Conservation (phyloP, 2,329 filamentous ascomycete genomes). For the Cordyceps farinosa region DNA sequence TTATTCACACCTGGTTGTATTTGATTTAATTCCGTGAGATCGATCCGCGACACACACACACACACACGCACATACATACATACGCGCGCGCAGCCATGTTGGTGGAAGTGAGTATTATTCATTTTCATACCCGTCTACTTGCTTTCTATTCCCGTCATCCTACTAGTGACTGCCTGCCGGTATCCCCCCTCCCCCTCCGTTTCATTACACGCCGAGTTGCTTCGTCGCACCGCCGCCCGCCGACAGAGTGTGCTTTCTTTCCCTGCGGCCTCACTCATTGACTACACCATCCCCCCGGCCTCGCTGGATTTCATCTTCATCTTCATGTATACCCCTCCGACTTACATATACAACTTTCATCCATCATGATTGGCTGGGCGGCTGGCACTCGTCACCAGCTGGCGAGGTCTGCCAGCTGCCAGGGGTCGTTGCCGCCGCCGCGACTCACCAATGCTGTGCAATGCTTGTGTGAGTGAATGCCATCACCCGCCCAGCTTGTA, state of each 20-base stretch:
- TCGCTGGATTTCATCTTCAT: background rate
- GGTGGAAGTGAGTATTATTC: slow-evolving; percentile 34
- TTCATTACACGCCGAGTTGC: slow-evolving; percentile 6
- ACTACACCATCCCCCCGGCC: no score
- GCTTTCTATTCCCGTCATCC: background rate
- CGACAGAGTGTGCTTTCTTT: background rate
- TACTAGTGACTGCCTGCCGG: background rate
- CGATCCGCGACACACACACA: slow-evolving; percentile 3
- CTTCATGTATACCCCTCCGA: background rate
- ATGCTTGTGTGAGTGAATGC: slow-evolving; percentile 13
- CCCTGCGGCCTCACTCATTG: slow-evolving; percentile 15
- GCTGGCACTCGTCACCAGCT: slow-evolving; percentile 11
- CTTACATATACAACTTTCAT: background rate
- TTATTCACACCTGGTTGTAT: background rate
- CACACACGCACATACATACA: background rate
- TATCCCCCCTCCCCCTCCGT: background rate
- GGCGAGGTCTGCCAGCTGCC: slow-evolving; percentile 15
- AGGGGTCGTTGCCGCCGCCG: slow-evolving; percentile 6
- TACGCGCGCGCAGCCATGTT: slow-evolving; percentile 28
- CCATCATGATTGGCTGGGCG: slow-evolving; percentile 1
- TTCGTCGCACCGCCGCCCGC: background rate
- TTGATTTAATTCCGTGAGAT: slow-evolving; percentile 3
- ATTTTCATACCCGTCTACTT: slow-evolving; percentile 18
- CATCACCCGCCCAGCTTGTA: slow-evolving; percentile 10
- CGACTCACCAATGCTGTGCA: slow-evolving; percentile 8